These are phyloP conservation scores for Schwanniomyces occidentalis DNA, from an alignment of 805 yeast species.

Conservation along the genomic window DNA sequence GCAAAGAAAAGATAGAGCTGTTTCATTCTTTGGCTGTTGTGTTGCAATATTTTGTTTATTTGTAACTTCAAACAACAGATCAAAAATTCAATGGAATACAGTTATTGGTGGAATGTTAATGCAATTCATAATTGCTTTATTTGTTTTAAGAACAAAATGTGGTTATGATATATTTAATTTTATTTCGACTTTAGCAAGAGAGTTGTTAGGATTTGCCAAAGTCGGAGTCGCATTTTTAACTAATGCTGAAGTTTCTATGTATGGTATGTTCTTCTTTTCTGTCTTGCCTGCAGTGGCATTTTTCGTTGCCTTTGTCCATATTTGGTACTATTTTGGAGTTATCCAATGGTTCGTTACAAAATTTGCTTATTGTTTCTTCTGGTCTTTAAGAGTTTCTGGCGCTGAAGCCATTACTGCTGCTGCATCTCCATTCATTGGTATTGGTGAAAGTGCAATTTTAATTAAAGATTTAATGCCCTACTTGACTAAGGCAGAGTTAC, in stretches of 20 bases:
- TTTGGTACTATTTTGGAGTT: slow-evolving; percentile 58
- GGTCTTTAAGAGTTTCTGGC: slow-evolving; percentile 59
- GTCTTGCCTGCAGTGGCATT: slow-evolving; percentile 64
- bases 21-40: slow-evolving; percentile 56
- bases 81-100: slow-evolving; percentile 54
- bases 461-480: slow-evolving; percentile 60
- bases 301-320: slow-evolving; percentile 63
- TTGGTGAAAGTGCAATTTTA: slow-evolving; percentile 64
- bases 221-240: slow-evolving; percentile 64
- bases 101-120: slow-evolving; percentile 60
- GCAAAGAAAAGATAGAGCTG: slow-evolving; percentile 50
- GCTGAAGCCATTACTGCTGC: slow-evolving; percentile 68
- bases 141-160: slow-evolving; percentile 57
- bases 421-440: slow-evolving; percentile 66
- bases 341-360: slow-evolving; percentile 62
- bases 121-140: slow-evolving; percentile 60
- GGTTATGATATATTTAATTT: slow-evolving; percentile 66
- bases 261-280: slow-evolving; percentile 53
- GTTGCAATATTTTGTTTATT: slow-evolving; percentile 48
- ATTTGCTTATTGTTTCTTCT: slow-evolving; percentile 58
- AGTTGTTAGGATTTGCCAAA: slow-evolving; percentile 56
- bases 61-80: slow-evolving; percentile 46
- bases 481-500: slow-evolving; percentile 60
- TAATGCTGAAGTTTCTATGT: slow-evolving; percentile 34
- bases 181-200: slow-evolving; percentile 56